Evolutionary conservation across 164 flowering plant genomes (phyloP).

Genomic region (Taxillus chinensis): DNA sequence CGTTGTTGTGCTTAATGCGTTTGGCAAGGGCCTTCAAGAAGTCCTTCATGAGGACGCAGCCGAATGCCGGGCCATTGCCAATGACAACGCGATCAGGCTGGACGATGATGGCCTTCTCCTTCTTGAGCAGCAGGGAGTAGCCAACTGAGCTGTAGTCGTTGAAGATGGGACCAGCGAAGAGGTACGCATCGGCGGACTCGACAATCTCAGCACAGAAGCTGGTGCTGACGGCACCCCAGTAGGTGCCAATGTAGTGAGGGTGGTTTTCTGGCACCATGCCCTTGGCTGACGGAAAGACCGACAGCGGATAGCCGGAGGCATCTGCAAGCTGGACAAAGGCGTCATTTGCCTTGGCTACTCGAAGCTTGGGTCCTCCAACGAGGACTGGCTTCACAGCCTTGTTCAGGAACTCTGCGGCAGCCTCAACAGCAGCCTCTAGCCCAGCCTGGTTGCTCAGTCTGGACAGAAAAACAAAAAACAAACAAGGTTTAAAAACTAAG

Average conservation of each 20-base stretch:
- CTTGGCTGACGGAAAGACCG: constrained; percentile 82
- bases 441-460: constrained; percentile 51
- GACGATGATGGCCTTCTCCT: constrained; percentile 68
- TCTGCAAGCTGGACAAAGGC: constrained; percentile 74
- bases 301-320: constrained; percentile 63
- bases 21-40: constrained; percentile 51
- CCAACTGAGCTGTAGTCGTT: constrained; percentile 91
- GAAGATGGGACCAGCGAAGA: constrained; percentile 83
- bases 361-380: constrained; percentile 71
- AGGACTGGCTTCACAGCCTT: constrained; percentile 88
- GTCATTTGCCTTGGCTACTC: constrained; percentile 52
- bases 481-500: too few species aligned
- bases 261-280: constrained; percentile 67
- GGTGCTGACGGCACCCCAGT: constrained; percentile 89
- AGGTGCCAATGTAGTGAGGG: constrained; percentile 71
- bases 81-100: constrained; percentile 79
- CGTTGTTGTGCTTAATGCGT: constrained; percentile 39
- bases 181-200: constrained; percentile 81
- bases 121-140: constrained; percentile 76
- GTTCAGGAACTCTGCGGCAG: constrained; percentile 64
- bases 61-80: constrained; percentile 66
- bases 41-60: constrained; percentile 73
- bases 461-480: background rate
- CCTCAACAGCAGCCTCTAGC: constrained; percentile 77
- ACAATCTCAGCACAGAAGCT: constrained; percentile 80